Evolutionary conservation across 345 rosid genomes (phyloP), one percentile per base, ranked within the genome.

Genomic region (Viola odorata): DNA sequence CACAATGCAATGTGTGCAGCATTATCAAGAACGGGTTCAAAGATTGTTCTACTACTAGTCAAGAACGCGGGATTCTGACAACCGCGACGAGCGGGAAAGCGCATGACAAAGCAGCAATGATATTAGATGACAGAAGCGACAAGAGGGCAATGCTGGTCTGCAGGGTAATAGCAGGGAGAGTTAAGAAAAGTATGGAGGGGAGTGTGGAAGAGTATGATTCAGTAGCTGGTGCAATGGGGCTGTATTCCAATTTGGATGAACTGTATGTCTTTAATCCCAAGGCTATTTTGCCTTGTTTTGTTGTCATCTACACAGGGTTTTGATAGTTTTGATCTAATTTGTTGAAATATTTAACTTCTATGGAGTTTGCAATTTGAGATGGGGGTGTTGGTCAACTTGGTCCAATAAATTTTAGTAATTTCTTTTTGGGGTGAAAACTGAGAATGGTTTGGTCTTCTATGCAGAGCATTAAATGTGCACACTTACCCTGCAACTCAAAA

Each of bases 201-300:
- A 64, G 37, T 12, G 32, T 60, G 66, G 88, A 83, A 69, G 83
- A 83, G 37, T 85, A 78, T 63, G 95, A 87, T 59, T 87, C 95
- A 1, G 66, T 78, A 45, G 87, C 79, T 4, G 82, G 78, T 45
- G 87, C 67, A 0, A 68, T 61, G 38, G 91, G 85, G 57, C 64
- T 81, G 16, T 85, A 81, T 70, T 81, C 87, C 7, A 81, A 83
- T 58, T 66, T 85, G 57, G 95, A 85, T 60, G 95, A 87, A 72
- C 41, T 88, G 66, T 75, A 71, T 62, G 91, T 85, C 58, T 83
- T 81, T 53, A 81, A 87, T 62, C 81, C 80, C 3, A 83, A 52
- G 77, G 87, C 91, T 14, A 87, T 87, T 45, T 71, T 87, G 76
- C 95, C 95, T 71, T 87, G 91, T 68, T 87, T 87, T 80, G 91